Conservation (phyloP, 169 alveolate species). For the Cryptosporidium baileyi region DNA sequence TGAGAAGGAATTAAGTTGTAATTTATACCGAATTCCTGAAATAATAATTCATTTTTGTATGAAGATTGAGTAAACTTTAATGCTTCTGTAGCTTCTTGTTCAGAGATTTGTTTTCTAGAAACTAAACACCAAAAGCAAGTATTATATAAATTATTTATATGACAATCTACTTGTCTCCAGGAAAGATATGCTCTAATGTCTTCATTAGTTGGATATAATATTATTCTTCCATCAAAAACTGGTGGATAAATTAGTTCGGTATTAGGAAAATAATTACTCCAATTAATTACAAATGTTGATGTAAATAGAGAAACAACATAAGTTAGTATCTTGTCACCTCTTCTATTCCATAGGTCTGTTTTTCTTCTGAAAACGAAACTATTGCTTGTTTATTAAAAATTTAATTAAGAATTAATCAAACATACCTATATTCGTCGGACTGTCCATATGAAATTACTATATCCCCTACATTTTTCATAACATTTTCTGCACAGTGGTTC, state of each 20-base stretch:
- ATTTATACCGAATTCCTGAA: slow-evolving; percentile 86
- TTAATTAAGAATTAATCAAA: background rate
- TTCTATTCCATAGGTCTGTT: slow-evolving; percentile 81
- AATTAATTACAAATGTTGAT: slow-evolving; percentile 86
- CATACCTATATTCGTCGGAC: slow-evolving; percentile 89
- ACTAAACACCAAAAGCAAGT: slow-evolving; percentile 95
- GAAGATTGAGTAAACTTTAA: slow-evolving; percentile 84
- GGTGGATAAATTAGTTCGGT: slow-evolving; percentile 84
- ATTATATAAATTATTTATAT: slow-evolving; percentile 94
- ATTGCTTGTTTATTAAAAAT: slow-evolving; percentile 67
- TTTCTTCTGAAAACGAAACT: slow-evolving; percentile 83
- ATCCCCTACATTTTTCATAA: slow-evolving; percentile 90
- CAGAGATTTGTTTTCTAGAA: slow-evolving; percentile 81
- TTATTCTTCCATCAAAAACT: slow-evolving; percentile 92
- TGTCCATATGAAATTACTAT: slow-evolving; percentile 93
- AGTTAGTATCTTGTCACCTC: slow-evolving; percentile 87
- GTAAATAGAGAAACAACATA: slow-evolving; percentile 90
- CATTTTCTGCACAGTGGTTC: slow-evolving; percentile 89
- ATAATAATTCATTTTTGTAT: slow-evolving; percentile 89
- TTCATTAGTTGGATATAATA: slow-evolving; percentile 88
- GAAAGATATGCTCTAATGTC: slow-evolving; percentile 88
- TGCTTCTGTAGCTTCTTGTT: slow-evolving; percentile 75
- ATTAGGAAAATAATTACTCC: slow-evolving; percentile 82
- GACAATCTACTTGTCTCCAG: slow-evolving; percentile 94
- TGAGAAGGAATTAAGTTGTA: slow-evolving; percentile 84